Base-by-base conservation (phyloP, 2,329 filamentous ascomycete species). In the Curvularia sp. region DNA sequence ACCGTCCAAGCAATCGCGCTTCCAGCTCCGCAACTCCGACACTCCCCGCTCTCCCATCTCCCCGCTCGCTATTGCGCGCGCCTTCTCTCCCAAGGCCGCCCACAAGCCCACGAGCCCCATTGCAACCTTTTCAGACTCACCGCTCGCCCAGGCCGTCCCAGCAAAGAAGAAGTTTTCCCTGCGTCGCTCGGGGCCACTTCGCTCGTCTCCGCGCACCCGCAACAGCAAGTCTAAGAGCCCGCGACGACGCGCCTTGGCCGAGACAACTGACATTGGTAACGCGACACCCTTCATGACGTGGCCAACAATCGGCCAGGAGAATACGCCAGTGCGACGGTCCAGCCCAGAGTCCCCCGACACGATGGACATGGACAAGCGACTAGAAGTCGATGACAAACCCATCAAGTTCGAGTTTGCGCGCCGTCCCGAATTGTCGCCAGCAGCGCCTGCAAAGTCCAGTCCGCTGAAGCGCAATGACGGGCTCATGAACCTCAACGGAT, bases 381-480 rank as follows among this genome's bases (percentile, higher is more conserved):
- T 76, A 47, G 77, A 75, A 49, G 67, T 78, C 42, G 73, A 79
- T 65, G 77, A 80, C 65, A 77, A 78, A 38, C 79, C 80, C 13
- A 80, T 80, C 67, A 81, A 80, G 67, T 80, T 80, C 69, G 80
- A 80, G 63, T 80, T 82, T 68, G 68, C 70, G 59, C 69, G 74
- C 25, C 67, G 68, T 27, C 61, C 67, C 21, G 68, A 71, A 52
- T 41, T 69, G 30, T 71, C 68, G 13, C 68, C 68, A 21, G 81
- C 85, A n/a, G 64, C 68, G 2, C 81, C 85, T 18, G 81, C 85
- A 19, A 87, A 87, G 60, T 88, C 89, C 5, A 97, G 94, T 74
- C 93, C 94, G 5, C 80, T 98, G 67, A 97, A 98, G 83, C 88
- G 95, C 68, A 94, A 90, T 72, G 94, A 98, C 80, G 89, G 91